Conservation (phyloP, 305 asterid genomes). For the Fraxinus dipetala region DNA sequence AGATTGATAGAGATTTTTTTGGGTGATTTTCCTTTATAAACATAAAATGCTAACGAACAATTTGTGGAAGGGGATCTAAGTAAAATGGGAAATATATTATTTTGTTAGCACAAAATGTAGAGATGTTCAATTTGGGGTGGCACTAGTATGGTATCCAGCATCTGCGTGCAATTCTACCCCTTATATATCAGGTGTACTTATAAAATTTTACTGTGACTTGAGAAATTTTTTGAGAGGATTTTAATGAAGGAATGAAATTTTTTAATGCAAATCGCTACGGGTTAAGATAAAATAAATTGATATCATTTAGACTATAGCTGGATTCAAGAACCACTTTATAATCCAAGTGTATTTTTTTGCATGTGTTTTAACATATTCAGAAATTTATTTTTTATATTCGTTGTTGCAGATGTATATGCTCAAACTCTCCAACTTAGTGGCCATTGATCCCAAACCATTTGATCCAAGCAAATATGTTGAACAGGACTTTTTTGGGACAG, state of each 20-base stretch:
- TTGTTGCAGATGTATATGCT: slow-evolving; percentile 52
- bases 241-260: neutral
- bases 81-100: neutral
- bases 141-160: neutral
- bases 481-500: slow-evolving; percentile 44
- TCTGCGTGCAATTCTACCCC: neutral
- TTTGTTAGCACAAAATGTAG: neutral
- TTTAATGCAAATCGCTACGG: neutral
- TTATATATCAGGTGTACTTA: neutral
- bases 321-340: neutral
- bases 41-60: neutral
- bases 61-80: neutral
- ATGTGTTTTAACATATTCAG: neutral
- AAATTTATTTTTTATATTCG: neutral
- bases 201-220: neutral
- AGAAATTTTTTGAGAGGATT: neutral
- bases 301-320: neutral
- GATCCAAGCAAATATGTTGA: slow-evolving; percentile 33
- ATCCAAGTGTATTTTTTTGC: neutral
- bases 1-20: neutral
- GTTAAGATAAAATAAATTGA: neutral
- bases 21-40: neutral
- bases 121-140: neutral
- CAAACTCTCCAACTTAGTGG: slow-evolving; percentile 55
- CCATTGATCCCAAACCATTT: slow-evolving; percentile 43